Base-by-base conservation (phyloP, 2,329 filamentous ascomycete species). In the Pleoardoris graminearum region DNA sequence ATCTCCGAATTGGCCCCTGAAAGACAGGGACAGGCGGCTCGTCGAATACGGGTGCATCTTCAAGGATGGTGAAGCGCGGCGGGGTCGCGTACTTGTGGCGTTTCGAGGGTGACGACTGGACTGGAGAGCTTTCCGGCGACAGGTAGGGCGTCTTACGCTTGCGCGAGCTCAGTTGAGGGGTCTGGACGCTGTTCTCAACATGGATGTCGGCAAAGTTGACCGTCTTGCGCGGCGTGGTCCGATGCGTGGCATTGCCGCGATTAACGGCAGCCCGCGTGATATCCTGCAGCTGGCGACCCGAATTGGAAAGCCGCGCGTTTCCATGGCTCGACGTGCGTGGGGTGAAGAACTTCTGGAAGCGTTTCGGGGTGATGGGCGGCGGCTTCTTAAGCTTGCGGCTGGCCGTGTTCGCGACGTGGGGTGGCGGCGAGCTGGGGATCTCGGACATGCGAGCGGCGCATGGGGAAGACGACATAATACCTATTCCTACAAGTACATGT, bases 301-400 rank as follows among this genome's bases (percentile, higher is more conserved):
- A 77, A 54, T 71, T 74, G 51, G 73, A 65, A 8, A 66, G 54
- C 44, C 59, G 54, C 12, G 66, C 68, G 4, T 67, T 67, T 12
- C 60, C 65, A 59, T 68, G 59, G n/a, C 65, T 58, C 3, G 73
- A 70, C 21, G 65, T 64, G 41, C 77, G 69, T 10, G 78, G 79
- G 11, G 77, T 79, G 66, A 81, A 81, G 68, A 81, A 81, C 55
- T 76, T 75, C 42, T 67, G 79, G 67, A 81, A 80, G 51, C 79
- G 74, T 60, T 78, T 79, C 6, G 79, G 79, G 1, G 79, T 81
- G 57, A 81, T 78, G 23, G 77, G 78, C 5, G 79, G 78, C 27
- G 76, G 75, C 53, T 74, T 76, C 57, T 70, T 78, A 32, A 70
- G 72, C 60, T 79, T 80, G 43, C 66, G 59, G 37, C 61, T 66